These are phyloP conservation scores for Brassica incana DNA, from an alignment of 345 rosid genomes.

Conservation along the genomic window DNA sequence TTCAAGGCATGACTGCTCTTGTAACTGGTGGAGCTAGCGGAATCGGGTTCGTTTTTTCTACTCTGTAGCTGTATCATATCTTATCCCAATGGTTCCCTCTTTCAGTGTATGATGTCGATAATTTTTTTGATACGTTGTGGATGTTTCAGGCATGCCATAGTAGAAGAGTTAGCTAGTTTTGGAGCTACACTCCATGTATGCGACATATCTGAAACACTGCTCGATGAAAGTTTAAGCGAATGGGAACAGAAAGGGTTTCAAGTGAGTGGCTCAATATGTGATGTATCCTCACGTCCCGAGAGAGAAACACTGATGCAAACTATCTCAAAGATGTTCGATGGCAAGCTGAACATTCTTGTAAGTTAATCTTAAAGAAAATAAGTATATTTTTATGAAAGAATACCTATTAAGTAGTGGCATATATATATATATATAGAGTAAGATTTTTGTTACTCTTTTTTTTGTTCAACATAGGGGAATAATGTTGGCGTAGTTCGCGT, in stretches of 20 bases:
- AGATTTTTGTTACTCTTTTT: neutral
- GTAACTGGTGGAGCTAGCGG: neutral
- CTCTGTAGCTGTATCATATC: neutral
- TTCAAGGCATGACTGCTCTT: neutral
- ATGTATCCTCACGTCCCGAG: constrained; percentile 19
- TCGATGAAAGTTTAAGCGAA: constrained; percentile 1
- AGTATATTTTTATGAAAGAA: neutral
- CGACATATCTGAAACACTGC: neutral
- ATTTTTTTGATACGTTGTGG: neutral
- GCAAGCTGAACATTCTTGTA: constrained; percentile 24
- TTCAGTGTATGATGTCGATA: neutral
- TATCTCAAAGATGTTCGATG: neutral
- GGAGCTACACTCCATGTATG: constrained; percentile 26
- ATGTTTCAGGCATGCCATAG: constrained; percentile 27
- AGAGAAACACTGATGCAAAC: constrained; percentile 23
- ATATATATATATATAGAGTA: neutral
- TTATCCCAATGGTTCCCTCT: neutral
- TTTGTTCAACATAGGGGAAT: constrained; percentile 41
- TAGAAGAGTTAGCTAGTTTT: constrained; percentile 19
- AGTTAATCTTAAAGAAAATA: neutral
- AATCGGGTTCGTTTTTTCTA: neutral
- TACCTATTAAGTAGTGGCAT: neutral
- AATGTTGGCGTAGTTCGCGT: constrained; percentile 41
- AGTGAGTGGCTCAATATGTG: constrained; percentile 32
- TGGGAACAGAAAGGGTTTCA: constrained; percentile 30